Conservation (phyloP, 768 basidiomycete genomes). For the Mycena vitilis region DNA sequence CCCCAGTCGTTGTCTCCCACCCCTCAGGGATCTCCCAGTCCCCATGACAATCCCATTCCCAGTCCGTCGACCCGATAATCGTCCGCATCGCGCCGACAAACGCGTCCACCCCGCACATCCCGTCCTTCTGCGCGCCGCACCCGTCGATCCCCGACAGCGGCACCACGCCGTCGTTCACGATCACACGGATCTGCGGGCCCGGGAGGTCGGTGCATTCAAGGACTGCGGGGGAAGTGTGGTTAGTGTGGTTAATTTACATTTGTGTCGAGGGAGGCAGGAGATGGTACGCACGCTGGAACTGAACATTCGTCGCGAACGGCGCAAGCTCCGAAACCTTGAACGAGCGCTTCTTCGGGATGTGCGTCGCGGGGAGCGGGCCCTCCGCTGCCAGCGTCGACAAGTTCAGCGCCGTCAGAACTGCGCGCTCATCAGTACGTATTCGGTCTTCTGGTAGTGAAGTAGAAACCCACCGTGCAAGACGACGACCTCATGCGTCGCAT, state of each 20-base stretch:
- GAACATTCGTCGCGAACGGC: slow-evolving; percentile 90
- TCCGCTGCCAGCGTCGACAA: slow-evolving; percentile 74
- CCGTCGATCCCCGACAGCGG: slow-evolving; percentile 83
- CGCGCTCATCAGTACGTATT: slow-evolving; percentile 21
- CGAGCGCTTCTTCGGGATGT: slow-evolving; percentile 71
- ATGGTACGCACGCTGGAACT: slow-evolving; percentile 79
- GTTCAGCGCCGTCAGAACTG: slow-evolving; percentile 89
- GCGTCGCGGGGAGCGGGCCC: slow-evolving; percentile 83
- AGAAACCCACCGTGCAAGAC: slow-evolving; percentile 55
- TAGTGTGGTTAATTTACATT: slow-evolving; percentile 6
- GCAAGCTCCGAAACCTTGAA: slow-evolving; percentile 84
- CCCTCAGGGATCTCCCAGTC: slow-evolving; percentile 81
- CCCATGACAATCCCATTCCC: slow-evolving; percentile 79
- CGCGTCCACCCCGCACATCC: slow-evolving; percentile 78
- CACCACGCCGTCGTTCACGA: slow-evolving; percentile 89
- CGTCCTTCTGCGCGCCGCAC: slow-evolving; percentile 78
- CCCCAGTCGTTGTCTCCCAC: slow-evolving; percentile 84
- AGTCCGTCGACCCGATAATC: slow-evolving; percentile 75
- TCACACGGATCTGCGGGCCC: slow-evolving; percentile 76
- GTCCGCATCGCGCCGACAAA: slow-evolving; percentile 80
- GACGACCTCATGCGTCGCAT: slow-evolving; percentile 81
- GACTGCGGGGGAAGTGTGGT: slow-evolving; percentile 53
- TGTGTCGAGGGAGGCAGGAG: slow-evolving; percentile 21
- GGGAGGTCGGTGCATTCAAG: slow-evolving; percentile 66
- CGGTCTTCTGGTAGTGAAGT: not conserved